Conservation (phyloP, 2,329 filamentous ascomycete species). For the Arthrobotrys conoides region DNA sequence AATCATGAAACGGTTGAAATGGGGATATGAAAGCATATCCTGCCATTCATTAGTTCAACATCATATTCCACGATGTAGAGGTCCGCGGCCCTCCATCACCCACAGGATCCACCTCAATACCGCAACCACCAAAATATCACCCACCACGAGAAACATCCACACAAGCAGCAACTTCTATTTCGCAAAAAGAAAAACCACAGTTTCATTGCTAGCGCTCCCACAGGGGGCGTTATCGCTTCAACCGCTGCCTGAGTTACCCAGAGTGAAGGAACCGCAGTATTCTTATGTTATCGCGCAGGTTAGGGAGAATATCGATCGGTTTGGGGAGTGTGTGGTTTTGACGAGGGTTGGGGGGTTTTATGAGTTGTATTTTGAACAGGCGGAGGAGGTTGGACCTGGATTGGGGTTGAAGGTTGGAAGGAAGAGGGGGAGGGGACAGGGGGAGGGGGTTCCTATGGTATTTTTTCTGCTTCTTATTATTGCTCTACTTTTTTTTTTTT, state of each 20-base stretch:
- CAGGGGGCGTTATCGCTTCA: slow-evolving; percentile 43
- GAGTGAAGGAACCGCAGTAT: slow-evolving; percentile 72
- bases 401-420: slow-evolving; percentile 88
- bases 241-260: slow-evolving; percentile 62
- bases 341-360: slow-evolving; percentile 97
- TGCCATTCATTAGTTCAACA: neutral
- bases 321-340: slow-evolving; percentile 88
- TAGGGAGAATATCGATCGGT: slow-evolving; percentile 88
- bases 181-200: slow-evolving; percentile 49
- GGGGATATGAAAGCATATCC: no score
- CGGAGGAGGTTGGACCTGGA: slow-evolving; percentile 86
- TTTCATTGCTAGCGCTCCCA: slow-evolving; percentile 34
- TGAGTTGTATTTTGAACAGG: slow-evolving; percentile 97
- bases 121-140: neutral
- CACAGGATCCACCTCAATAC: neutral
- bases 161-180: neutral
- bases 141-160: neutral
- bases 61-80: neutral
- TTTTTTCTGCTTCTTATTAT: slow-evolving; percentile 54
- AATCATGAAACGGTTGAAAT: slow-evolving; percentile 16
- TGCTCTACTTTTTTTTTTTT: neutral
- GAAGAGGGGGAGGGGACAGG: slow-evolving; percentile 76
- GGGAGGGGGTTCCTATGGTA: slow-evolving; percentile 84
- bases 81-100: neutral
- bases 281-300: slow-evolving; percentile 92